Conservation (phyloP, 108 stramenopile species). For the Skeletonema costatum region DNA sequence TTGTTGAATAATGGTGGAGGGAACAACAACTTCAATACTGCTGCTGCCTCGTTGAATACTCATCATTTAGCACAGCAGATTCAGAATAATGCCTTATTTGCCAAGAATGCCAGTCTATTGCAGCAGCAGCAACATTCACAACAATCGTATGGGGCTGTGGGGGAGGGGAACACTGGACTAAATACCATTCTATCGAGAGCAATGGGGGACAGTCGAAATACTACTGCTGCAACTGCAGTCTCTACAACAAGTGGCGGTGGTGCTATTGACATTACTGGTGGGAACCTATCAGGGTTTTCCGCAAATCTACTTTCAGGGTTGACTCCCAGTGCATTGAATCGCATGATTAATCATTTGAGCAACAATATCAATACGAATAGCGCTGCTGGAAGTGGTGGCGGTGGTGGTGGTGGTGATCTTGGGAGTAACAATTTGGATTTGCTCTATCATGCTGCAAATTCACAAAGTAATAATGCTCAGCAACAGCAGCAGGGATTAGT, state of each 20-base stretch:
- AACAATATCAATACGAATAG: background rate
- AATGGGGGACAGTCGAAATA: background rate
- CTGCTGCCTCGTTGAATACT: background rate
- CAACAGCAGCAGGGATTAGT: too few relatives aligned
- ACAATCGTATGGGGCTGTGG: background rate
- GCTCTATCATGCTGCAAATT: background rate
- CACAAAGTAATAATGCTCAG: background rate
- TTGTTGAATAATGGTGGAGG: too few relatives aligned
- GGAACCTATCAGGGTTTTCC: background rate
- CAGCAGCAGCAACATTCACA: background rate
- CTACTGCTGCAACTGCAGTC: background rate
- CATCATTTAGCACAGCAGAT: background rate
- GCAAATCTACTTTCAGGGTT: background rate
- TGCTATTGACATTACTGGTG: background rate
- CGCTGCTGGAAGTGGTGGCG: too few relatives aligned
- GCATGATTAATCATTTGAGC: background rate
- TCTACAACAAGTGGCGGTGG: background rate
- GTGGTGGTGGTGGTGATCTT: background rate
- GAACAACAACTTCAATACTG: too few relatives aligned
- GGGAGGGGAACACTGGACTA: background rate
- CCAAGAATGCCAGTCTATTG: background rate
- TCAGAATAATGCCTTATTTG: background rate
- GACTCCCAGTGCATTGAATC: background rate
- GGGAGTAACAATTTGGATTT: background rate
- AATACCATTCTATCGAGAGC: background rate